Percentiles rank a stretch among this genome's conserved stretches.
phyloP scores from a whole-genome alignment of 129 eudicot species.

The Apium graveolens region DNA sequence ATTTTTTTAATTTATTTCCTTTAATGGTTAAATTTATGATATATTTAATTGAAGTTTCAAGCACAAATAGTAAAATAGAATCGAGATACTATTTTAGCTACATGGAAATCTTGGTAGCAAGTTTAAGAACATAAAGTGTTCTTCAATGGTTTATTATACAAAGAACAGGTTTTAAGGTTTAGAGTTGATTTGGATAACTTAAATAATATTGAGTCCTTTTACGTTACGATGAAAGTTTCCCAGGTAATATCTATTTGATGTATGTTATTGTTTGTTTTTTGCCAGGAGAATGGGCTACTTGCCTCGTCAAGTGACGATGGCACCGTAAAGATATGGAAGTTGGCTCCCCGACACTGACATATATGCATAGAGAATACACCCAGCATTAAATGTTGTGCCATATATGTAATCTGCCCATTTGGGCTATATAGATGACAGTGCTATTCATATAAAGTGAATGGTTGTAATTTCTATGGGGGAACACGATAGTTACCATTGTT shows the following conservation, averaged over 20 bases:
- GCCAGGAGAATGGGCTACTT: conserved; percentile 56
- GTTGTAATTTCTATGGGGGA: neutral
- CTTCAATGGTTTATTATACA: neutral
- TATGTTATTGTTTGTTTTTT: neutral
- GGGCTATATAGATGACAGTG: neutral
- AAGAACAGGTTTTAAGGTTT: neutral
- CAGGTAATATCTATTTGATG: neutral
- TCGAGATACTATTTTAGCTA: neutral
- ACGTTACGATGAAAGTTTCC: neutral
- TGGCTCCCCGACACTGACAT: conserved; percentile 27
- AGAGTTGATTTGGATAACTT: neutral
- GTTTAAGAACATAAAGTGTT: neutral
- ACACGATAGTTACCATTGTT: neutral
- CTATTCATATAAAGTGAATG: neutral
- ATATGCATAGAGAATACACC: neutral
- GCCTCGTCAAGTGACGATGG: conserved; percentile 98
- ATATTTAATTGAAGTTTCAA: neutral
- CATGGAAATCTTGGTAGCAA: neutral
- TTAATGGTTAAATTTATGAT: neutral
- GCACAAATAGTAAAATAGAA: neutral
- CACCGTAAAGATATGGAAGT: conserved; percentile 78
- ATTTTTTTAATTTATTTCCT: neutral
- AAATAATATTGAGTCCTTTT: neutral
- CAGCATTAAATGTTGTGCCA: neutral
- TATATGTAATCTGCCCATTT: neutral